These are phyloP conservation scores for Lithocarpus polystachyus DNA, from an alignment of 306 rosid species.

Conservation along the genomic window DNA sequence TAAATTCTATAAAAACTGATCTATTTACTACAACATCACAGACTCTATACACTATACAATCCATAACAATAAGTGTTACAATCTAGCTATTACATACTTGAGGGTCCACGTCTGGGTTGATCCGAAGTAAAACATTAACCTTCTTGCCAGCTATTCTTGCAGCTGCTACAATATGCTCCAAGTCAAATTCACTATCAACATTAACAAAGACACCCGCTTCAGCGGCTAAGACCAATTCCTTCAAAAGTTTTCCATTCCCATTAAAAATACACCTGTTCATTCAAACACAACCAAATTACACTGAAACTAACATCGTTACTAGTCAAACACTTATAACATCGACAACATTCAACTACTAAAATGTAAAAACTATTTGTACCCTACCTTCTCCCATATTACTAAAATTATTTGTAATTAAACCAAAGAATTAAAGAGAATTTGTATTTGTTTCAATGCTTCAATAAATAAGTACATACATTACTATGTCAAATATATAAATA, in stretches of 20 bases:
- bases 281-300: conserved; percentile 9
- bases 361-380: no score
- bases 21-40: conserved; percentile 4
- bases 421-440: no score
- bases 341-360: neutral
- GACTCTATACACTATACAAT: neutral
- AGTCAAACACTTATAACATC: neutral
- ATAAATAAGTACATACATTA: no score
- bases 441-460: no score
- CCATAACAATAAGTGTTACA: neutral
- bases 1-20: neutral
- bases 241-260: conserved; percentile 85
- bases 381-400: no score
- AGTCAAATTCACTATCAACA: conserved; percentile 89
- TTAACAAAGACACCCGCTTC: conserved; percentile 80
- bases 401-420: no score
- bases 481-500: no score
- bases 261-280: conserved; percentile 77
- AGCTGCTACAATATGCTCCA: conserved; percentile 81
- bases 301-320: neutral
- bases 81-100: conserved; percentile 48
- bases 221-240: conserved; percentile 89
- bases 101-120: conserved; percentile 93
- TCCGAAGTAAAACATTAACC: conserved; percentile 82
- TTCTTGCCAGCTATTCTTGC: conserved; percentile 70